phyloP scores from a whole-genome alignment of 1,139 yeast genomes.

The Lodderomyces margitis region DNA sequence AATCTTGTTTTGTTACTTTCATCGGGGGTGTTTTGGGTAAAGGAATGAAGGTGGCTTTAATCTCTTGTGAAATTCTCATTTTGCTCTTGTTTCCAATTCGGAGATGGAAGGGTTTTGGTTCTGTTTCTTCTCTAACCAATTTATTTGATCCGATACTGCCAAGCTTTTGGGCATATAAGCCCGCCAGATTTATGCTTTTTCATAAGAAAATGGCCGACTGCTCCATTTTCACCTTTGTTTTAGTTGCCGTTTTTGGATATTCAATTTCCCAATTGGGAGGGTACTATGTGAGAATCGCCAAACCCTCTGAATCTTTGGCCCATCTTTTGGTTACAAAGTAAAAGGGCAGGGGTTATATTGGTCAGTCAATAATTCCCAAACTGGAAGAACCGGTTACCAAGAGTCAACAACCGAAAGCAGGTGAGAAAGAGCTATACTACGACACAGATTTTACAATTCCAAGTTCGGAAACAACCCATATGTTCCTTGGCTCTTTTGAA shows the following conservation, averaged over 20 bases:
- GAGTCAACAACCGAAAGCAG: too few relatives aligned
- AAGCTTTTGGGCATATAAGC: neutral
- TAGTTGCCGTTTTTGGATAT: neutral
- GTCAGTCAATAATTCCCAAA: too few relatives aligned
- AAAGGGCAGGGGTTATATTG: too few relatives aligned
- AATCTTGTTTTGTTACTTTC: neutral
- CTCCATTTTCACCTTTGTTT: neutral
- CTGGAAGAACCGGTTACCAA: neutral
- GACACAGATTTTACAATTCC: too few relatives aligned
- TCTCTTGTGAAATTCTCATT: neutral
- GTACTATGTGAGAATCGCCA: neutral
- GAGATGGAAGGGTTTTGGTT: too few relatives aligned
- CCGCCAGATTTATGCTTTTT: neutral
- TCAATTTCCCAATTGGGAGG: conserved; percentile 1
- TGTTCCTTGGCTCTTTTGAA: neutral
- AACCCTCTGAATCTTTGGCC: neutral
- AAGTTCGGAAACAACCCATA: neutral
- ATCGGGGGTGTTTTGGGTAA: neutral
- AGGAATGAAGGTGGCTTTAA: neutral
- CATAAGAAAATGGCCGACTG: neutral
- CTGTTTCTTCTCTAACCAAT: neutral
- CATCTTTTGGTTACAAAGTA: too few relatives aligned
- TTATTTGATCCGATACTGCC: conserved; percentile 1
- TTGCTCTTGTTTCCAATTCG: too few relatives aligned
- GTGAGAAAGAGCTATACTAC: too few relatives aligned